Evolutionary conservation across 148 eudicot genomes (phyloP), one percentile per base, ranked within the genome.

Genomic region (Camellia lanceoleosa): DNA sequence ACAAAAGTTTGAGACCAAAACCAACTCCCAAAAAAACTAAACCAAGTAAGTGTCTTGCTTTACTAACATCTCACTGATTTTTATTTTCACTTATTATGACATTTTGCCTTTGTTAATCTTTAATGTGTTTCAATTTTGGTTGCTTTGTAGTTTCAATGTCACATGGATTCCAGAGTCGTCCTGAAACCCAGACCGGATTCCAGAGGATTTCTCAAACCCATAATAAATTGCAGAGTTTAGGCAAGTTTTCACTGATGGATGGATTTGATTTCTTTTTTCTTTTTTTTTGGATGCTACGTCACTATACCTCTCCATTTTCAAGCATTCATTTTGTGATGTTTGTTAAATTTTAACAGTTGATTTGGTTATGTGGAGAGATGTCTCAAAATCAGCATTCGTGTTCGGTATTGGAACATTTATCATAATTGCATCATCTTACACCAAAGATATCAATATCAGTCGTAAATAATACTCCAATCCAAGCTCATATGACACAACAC

Each of bases 311-410:
- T 52, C 2, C 7, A 55, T 43, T 0, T 14, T 47, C 1, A 23
- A 30, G 19, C 67, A 38, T 41, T n/a, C 55, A 43, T 65, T 69
- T 19, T 52, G 47, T 49, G 23, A 10, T 82, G 73, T 47, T 76
- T 3, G 15, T n/a, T 19, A 13, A 56, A 47, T 73, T 78, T 20
- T 1, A 30, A 30, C 89, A 92, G 93, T 90, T 86, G 96, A 92
- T 80, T 70, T 92, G 46, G 86, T 90, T 18, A 90, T 90, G 92
- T 92, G 96, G 96, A 90, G 79, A 82, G 93, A 92, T 69, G 84
- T 77, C 80, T 89, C 96, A 10, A 92, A 76, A 87, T 89, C 96
- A 64, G 89, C 96, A 87, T 90, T 92, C 55, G 54, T 90, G 11
- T 92, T 92, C 54, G 96, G 96, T 47, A 60, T 87, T 30, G 96